Percentiles rank a stretch among this genome's conserved stretches.
Evolutionary conservation across 1,284 basidiomycete genomes (phyloP).

Genomic region (Fomitopsis palustris): DNA sequence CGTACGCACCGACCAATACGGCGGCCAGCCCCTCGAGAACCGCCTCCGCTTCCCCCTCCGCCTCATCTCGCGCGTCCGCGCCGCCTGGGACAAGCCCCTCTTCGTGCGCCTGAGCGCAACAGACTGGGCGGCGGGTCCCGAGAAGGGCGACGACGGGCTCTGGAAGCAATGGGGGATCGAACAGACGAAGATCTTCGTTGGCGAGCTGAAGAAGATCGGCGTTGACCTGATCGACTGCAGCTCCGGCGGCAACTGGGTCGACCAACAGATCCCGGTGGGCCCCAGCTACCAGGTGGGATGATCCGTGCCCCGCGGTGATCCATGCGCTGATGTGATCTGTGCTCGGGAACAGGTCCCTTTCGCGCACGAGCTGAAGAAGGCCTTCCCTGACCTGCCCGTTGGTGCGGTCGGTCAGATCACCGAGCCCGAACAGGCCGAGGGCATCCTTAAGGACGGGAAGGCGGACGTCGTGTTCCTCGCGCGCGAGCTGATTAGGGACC

Average conservation of each 20-base stretch:
- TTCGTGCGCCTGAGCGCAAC: constrained; percentile 74
- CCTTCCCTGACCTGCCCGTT: constrained; percentile 51
- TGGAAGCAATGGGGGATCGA: constrained; percentile 77
- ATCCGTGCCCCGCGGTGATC: background rate
- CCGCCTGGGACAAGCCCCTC: constrained; percentile 66
- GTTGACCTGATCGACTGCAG: constrained; percentile 74
- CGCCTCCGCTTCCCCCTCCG: constrained; percentile 67
- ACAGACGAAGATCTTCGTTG: constrained; percentile 62
- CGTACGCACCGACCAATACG: constrained; percentile 64
- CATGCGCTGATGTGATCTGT: background rate
- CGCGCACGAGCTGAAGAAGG: constrained; percentile 65
- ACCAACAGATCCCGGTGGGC: constrained; percentile 54
- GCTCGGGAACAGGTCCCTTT: constrained; percentile 52
- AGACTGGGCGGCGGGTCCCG: constrained; percentile 77
- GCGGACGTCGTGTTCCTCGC: constrained; percentile 71
- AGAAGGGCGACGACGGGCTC: constrained; percentile 49
- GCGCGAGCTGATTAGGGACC: constrained; percentile 58
- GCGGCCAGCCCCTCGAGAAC: constrained; percentile 70
- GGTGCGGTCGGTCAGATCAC: constrained; percentile 78
- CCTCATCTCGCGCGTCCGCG: constrained; percentile 49
- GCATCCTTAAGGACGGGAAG: constrained; percentile 59
- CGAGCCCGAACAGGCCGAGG: constrained; percentile 60
- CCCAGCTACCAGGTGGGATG: constrained; percentile 64
- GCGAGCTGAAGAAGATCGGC: constrained; percentile 56
- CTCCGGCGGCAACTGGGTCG: constrained; percentile 63